Base-by-base conservation (phyloP, 345 rosid species). In the Melastoma malabathricum region DNA sequence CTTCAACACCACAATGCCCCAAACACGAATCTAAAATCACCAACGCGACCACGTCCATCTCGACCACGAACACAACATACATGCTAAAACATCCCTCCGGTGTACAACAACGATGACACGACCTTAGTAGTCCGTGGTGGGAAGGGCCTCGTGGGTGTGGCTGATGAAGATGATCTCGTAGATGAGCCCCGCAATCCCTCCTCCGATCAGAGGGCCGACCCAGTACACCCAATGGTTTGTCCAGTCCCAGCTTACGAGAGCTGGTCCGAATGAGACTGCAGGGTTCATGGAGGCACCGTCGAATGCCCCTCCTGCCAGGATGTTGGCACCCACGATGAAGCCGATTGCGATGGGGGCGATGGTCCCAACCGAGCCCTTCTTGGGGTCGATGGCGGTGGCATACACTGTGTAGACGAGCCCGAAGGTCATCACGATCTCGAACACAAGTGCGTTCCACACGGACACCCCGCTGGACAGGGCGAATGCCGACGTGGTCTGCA, bases 231-330 rank as follows among this genome's bases (percentile, higher is more conserved):
- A 88, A 71, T 88, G 97, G 75, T 82, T 67, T 3, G 52, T 55
- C 97, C 97, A 88, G 50, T 51, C 64, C 97, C 97, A 88, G 92
- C 92, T 82, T 20, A 88, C 95, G 44, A 88, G 65, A 0, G 97
- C 97, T 9, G 97, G 97, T 27, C 97, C 97, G 38, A 88, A 88
- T 9, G 97, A 82, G 29, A 88, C 97, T 0, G 97, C 97, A 0
- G 97, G 97, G 77, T 88, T 88, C 97, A 88, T 88, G 6, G 97
- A 88, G 15, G 95, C 97, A 46, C 97, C 97, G n/a, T 75, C 81
- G 49, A 88, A 88, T 1, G 84, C 92, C 0, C 95, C 97, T 41
- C 97, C 97, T 0, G 81, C 94, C 61, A 88, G 71, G 54, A 88
- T 84, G 71, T 88, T 88, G 50, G 97, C 97, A 0, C 89, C 97